Percentiles rank a stretch among this genome's conserved stretches.
Conservation (phyloP, 2,329 filamentous ascomycete genomes). For the Aureobasidium sp. region DNA sequence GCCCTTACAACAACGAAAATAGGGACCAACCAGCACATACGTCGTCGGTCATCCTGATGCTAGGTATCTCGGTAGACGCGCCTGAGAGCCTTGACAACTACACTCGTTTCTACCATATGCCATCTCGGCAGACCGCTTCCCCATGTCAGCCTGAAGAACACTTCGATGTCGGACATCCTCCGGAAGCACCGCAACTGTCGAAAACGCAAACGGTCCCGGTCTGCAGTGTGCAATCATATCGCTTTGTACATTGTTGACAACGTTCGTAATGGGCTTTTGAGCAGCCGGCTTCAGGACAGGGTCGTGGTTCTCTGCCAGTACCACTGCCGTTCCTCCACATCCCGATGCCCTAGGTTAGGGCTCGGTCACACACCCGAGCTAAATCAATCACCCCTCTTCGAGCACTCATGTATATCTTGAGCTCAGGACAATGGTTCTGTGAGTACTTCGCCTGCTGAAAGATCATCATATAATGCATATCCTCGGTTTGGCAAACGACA, state of each 20-base stretch:
- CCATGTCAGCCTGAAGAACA: no score
- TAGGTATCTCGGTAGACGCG: no score
- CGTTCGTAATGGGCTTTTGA: not conserved
- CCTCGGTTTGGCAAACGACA: constrained; percentile 13
- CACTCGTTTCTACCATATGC: no score
- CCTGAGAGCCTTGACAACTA: no score
- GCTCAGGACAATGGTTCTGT: not conserved
- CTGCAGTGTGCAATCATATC: not conserved
- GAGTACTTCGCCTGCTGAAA: not conserved
- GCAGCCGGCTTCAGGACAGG: not conserved
- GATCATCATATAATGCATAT: constrained; percentile 12
- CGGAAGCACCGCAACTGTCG: no score
- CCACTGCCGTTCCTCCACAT: not conserved
- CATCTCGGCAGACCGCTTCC: no score
- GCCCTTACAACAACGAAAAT: no score
- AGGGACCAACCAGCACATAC: no score
- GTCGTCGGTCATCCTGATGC: no score
- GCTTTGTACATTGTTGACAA: not conserved
- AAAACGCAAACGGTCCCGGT: no score
- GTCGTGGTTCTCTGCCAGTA: not conserved
- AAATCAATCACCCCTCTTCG: not conserved
- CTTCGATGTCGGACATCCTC: no score
- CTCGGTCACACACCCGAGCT: not conserved
- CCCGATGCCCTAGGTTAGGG: constrained; percentile 1
- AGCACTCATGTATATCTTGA: not conserved